phyloP scores from a whole-genome alignment of 441 rosid genomes.

The Sinapis alba region DNA sequence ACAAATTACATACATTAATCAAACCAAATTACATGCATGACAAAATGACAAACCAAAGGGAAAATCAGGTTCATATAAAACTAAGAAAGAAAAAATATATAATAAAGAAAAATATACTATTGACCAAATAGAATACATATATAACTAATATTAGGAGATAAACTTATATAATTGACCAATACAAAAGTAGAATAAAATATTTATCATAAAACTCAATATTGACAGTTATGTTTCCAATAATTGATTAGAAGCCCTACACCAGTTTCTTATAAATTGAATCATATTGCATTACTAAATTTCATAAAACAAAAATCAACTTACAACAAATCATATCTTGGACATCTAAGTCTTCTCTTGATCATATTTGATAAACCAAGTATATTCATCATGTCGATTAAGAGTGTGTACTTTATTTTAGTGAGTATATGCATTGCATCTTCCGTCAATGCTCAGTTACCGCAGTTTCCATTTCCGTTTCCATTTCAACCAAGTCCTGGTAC shows the following conservation, averaged over 20 bases:
- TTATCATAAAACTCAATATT: neutral
- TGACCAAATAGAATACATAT: neutral
- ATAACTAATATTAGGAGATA: neutral
- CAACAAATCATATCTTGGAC: neutral
- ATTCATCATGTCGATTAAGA: slow-evolving; percentile 5
- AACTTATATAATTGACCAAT: neutral
- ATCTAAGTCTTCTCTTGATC: neutral
- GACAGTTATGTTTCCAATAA: neutral
- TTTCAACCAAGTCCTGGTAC: neutral
- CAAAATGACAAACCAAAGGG: neutral
- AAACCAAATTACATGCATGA: neutral
- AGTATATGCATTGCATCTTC: neutral
- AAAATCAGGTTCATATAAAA: neutral
- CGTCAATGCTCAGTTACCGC: slow-evolving; percentile 3
- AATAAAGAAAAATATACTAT: neutral
- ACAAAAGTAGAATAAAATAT: neutral
- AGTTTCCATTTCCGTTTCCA: slow-evolving; percentile 2
- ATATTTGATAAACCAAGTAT: neutral
- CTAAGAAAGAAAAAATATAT: neutral
- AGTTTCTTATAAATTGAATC: slow-evolving; percentile 8
- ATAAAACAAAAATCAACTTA: slow-evolving; percentile 7
- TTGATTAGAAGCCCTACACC: neutral
- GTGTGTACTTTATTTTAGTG: neutral
- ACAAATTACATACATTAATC: neutral
- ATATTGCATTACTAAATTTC: neutral